These are phyloP conservation scores for Closterium sp. DNA, from an alignment of 139 green algal genomes.

Conservation along the genomic window DNA sequence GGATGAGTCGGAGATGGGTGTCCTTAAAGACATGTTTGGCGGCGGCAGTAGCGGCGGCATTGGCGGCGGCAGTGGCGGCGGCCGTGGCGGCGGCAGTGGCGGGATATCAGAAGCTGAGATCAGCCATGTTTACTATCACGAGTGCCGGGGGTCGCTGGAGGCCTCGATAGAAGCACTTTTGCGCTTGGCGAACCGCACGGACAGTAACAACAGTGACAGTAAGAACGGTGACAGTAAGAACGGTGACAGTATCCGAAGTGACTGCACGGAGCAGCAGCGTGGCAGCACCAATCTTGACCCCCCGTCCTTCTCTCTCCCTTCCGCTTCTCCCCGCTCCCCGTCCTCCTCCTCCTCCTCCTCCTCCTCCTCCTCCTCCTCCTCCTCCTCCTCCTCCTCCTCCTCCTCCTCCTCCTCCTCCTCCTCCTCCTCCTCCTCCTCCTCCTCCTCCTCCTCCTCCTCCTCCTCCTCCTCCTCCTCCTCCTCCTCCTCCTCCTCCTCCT, in stretches of 20 bases:
- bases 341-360: background rate
- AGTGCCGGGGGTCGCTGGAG: background rate
- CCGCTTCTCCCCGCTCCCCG: background rate
- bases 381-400: background rate
- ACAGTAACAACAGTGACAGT: background rate
- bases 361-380: background rate
- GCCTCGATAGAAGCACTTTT: background rate
- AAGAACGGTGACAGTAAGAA: background rate
- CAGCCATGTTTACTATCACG: background rate
- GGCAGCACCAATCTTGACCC: background rate
- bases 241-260: background rate
- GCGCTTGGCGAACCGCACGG: background rate
- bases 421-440: background rate
- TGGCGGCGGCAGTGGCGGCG: too few relatives aligned
- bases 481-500: background rate
- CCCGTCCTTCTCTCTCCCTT: background rate
- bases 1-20: background rate
- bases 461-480: background rate
- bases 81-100: too few relatives aligned
- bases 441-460: background rate
- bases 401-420: background rate
- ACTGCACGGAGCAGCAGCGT: background rate
- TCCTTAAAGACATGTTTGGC: background rate
- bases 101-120: background rate
- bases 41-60: too few relatives aligned